Percentiles rank a stretch among this genome's conserved stretches.
These are phyloP conservation scores for Zygoascus ofunaensis DNA, from an alignment of 805 yeast genomes.

Conservation along the genomic window DNA sequence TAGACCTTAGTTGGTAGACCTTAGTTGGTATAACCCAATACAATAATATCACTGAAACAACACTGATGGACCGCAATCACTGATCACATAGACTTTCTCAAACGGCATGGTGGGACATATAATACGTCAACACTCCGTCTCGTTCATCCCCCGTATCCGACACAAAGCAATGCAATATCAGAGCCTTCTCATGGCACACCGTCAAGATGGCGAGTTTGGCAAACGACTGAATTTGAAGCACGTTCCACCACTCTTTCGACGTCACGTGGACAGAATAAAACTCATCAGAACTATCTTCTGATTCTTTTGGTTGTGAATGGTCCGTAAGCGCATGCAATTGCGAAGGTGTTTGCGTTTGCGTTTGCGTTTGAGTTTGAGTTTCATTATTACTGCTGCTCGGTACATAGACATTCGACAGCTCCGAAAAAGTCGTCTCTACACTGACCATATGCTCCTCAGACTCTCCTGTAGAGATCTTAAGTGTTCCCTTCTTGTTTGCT, in stretches of 20 bases:
- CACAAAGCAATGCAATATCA: conserved; percentile 18
- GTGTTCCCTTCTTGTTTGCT: conserved; percentile 16
- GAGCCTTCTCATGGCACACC: conserved; percentile 13
- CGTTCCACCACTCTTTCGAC: conserved; percentile 20
- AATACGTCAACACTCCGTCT: conserved; percentile 18
- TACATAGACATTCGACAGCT: conserved; percentile 1
- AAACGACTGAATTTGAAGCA: conserved; percentile 14
- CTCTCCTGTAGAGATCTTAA: conserved; percentile 19
- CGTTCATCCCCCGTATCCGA: conserved; percentile 15
- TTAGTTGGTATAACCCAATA: too few species aligned
- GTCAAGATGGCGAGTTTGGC: conserved; percentile 18
- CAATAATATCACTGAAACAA: too few species aligned
- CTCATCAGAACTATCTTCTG: not conserved
- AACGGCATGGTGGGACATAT: conserved; percentile 13
- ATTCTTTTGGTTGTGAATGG: not conserved
- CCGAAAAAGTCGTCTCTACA: conserved; percentile 24
- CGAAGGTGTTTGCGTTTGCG: conserved; percentile 1
- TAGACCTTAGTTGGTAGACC: too few species aligned
- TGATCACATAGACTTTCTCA: conserved; percentile 5
- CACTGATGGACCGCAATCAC: not conserved
- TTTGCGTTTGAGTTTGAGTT: not conserved
- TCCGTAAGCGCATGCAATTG: not conserved
- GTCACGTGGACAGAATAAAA: conserved; percentile 10
- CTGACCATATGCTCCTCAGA: conserved; percentile 15
- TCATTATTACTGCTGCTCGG: not conserved